These are phyloP conservation scores for Teratosphaeria pseudoeucalypti DNA, from an alignment of 2,329 filamentous ascomycete species.

Conservation along the genomic window DNA sequence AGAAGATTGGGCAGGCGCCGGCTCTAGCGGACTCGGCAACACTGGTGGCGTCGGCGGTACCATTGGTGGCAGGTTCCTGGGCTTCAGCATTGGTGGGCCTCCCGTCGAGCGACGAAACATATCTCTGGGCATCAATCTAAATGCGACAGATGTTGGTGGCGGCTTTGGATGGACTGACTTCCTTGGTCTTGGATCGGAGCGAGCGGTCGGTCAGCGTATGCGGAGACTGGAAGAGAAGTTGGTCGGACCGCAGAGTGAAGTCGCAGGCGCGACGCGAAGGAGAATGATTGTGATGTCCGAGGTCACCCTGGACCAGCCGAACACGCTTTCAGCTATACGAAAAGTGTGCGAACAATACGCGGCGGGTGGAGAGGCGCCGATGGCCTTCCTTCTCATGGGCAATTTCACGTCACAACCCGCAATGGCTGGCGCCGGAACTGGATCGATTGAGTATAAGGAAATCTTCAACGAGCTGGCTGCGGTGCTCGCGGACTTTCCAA, in stretches of 20 bases:
- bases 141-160: conserved; percentile 52
- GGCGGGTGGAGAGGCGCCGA: conserved; percentile 48
- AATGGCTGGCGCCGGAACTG: conserved; percentile 56
- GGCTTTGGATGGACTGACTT: conserved; percentile 98
- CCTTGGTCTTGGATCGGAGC: conserved; percentile 79
- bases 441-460: conserved; percentile 94
- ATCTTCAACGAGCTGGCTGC: conserved; percentile 82
- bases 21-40: conserved; percentile 50
- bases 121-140: conserved; percentile 56
- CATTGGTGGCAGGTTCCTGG: conserved; percentile 85
- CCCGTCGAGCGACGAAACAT: conserved; percentile 75
- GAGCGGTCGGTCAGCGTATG: conserved; percentile 75
- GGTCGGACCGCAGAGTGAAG: conserved; percentile 30
- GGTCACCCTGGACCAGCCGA: conserved; percentile 73
- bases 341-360: conserved; percentile 70
- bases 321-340: conserved; percentile 68
- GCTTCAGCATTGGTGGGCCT: conserved; percentile 82
- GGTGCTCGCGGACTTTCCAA: conserved; percentile 71
- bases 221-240: conserved; percentile 64
- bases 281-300: conserved; percentile 72
- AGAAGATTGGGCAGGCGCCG: conserved; percentile 67
- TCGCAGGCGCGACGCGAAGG: conserved; percentile 16
- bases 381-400: conserved; percentile 73
- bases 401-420: conserved; percentile 60
- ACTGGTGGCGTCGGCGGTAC: conserved; percentile 77